Evolutionary conservation across 495 filamentous ascomycete species (phyloP).

Genomic region (Niebla homalea): DNA sequence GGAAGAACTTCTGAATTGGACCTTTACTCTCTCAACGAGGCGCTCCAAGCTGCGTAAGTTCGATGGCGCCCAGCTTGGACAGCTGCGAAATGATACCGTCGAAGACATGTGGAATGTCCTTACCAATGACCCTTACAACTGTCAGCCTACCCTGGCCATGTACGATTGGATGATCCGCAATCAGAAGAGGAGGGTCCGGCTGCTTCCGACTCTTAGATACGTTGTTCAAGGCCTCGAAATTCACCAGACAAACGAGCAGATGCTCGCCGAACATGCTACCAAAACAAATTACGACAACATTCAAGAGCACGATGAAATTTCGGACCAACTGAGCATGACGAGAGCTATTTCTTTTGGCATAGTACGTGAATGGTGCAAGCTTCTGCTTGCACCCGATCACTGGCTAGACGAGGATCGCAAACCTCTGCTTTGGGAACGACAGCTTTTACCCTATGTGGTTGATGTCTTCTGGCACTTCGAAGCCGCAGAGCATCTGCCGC

Average conservation of each 20-base stretch:
- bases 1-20: constrained; percentile 45
- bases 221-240: neutral
- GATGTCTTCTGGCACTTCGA: constrained; percentile 3
- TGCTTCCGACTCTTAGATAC: neutral
- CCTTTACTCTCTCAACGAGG: constrained; percentile 36
- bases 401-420: neutral
- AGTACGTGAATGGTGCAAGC: neutral
- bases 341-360: neutral
- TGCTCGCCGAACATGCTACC: neutral
- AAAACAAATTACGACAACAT: neutral
- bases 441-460: constrained; percentile 4
- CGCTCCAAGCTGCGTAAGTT: constrained; percentile 12
- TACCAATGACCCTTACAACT: constrained; percentile 41
- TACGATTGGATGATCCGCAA: constrained; percentile 39
- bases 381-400: constrained; percentile 1
- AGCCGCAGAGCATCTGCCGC: neutral
- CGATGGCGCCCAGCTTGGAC: constrained; percentile 15
- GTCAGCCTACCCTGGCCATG: constrained; percentile 40
- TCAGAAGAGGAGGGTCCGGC: constrained; percentile 1
- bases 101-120: constrained; percentile 39
- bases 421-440: constrained; percentile 3
- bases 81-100: constrained; percentile 31
- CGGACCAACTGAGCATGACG: neutral
- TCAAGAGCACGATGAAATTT: neutral
- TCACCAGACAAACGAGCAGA: neutral